Evolutionary conservation across 192 early-diverging fungal genomes (phyloP).

Genomic region (Fimicolochytrium jonesii): DNA sequence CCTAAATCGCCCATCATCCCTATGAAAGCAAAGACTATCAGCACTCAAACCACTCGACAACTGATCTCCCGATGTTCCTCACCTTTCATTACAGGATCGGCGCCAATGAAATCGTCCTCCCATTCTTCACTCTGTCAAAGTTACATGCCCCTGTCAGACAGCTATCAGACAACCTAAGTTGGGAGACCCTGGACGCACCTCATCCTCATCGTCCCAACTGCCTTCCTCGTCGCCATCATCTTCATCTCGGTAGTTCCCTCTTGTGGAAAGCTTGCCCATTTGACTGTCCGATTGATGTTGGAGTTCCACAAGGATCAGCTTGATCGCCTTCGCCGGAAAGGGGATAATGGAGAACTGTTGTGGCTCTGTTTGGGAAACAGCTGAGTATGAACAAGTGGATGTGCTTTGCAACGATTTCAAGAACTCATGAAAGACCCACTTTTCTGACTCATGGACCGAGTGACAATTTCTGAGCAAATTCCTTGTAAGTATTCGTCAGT

Average conservation of each 20-base stretch:
- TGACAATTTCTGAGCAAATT: slow-evolving; percentile 57
- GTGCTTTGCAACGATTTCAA: not conserved
- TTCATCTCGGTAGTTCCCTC: slow-evolving; percentile 53
- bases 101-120: not conserved
- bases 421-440: slow-evolving; percentile 18
- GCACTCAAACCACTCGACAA: too few species aligned
- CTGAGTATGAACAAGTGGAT: not conserved
- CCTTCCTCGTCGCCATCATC: slow-evolving; percentile 37
- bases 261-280: slow-evolving; percentile 51
- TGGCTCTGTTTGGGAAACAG: slow-evolving; percentile 47
- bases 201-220: not conserved
- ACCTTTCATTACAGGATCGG: too few species aligned
- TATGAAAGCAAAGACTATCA: too few species aligned
- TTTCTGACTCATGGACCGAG: slow-evolving; percentile 50
- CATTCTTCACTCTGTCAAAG: slow-evolving; percentile 3
- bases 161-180: too few species aligned
- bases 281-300: slow-evolving; percentile 61
- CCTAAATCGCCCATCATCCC: not conserved
- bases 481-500: too few species aligned
- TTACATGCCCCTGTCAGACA: slow-evolving; percentile 19
- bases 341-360: slow-evolving; percentile 76
- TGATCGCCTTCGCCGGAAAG: slow-evolving; percentile 80
- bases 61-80: too few species aligned
- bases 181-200: too few species aligned
- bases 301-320: slow-evolving; percentile 77